These are phyloP conservation scores for Phytomonas sp. DNA, from an alignment of 208 protist genomes.

Conservation along the genomic window DNA sequence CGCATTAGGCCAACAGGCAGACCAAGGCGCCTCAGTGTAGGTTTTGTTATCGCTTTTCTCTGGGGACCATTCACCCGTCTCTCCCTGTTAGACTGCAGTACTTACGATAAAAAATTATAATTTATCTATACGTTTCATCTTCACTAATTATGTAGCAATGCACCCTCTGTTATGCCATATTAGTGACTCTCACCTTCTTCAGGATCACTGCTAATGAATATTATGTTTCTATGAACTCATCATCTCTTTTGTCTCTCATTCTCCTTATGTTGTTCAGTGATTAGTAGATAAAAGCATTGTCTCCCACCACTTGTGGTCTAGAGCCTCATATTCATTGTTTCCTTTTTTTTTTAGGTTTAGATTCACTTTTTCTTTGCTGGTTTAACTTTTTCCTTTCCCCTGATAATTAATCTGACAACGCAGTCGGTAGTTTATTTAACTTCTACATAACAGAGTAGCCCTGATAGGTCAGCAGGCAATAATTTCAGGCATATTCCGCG, in stretches of 20 bases:
- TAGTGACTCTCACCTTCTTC: background rate
- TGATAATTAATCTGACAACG: background rate
- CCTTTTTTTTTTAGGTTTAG: constrained; percentile 16
- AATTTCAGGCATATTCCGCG: background rate
- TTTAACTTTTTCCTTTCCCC: constrained; percentile 4
- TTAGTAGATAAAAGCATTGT: background rate
- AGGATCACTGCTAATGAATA: background rate
- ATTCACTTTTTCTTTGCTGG: background rate
- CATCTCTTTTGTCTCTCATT: background rate
- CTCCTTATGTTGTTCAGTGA: background rate
- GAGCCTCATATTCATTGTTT: constrained; percentile 7
- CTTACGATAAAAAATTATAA: background rate
- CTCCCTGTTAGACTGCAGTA: background rate
- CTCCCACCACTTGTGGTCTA: background rate
- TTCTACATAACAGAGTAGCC: background rate
- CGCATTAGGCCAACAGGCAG: background rate
- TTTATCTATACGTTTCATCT: background rate
- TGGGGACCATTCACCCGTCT: background rate
- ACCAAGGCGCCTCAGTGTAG: background rate
- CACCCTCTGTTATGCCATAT: background rate
- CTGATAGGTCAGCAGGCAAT: background rate
- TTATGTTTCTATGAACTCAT: background rate
- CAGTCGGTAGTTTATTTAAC: background rate
- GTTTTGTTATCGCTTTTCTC: background rate
- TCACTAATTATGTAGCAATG: background rate